Evolutionary conservation across 495 filamentous ascomycete genomes (phyloP).

Genomic region (Lophiostoma macrostomum): DNA sequence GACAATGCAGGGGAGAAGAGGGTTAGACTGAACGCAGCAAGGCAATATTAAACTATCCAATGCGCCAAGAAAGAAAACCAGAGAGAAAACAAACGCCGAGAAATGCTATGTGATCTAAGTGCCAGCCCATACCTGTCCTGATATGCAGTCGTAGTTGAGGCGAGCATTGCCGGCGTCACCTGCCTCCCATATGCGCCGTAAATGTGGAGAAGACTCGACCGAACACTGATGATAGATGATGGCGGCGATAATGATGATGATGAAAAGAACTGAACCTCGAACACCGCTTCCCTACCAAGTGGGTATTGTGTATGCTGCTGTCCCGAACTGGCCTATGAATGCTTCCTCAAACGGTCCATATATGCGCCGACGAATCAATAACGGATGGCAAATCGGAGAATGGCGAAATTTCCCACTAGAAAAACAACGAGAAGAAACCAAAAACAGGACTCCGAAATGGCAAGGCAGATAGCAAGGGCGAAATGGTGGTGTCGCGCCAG

Average conservation of each 20-base stretch:
- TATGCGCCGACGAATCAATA: slow-evolving; percentile 10
- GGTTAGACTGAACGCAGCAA: too few species aligned
- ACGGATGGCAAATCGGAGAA: slow-evolving; percentile 2
- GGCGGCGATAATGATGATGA: slow-evolving; percentile 10
- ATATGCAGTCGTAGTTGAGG: slow-evolving; percentile 10
- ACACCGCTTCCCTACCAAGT: slow-evolving; percentile 23
- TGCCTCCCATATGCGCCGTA: slow-evolving; percentile 1
- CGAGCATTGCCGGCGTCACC: slow-evolving; percentile 4
- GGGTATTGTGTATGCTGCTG: slow-evolving; percentile 27
- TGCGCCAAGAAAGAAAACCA: background rate
- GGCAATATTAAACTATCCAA: background rate
- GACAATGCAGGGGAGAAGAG: background rate
- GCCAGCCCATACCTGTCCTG: slow-evolving; percentile 2
- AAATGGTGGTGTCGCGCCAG: too few species aligned
- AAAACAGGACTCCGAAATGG: background rate
- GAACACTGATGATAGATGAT: background rate
- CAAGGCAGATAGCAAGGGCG: too few species aligned
- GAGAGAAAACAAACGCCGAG: background rate
- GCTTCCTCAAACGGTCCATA: background rate
- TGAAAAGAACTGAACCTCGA: slow-evolving; percentile 16
- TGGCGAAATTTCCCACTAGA: slow-evolving; percentile 1
- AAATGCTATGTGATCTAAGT: slow-evolving; percentile 4
- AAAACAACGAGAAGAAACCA: slow-evolving; percentile 5
- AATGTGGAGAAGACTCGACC: background rate
- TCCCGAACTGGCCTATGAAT: slow-evolving; percentile 16